Percentiles rank a stretch among this genome's conserved stretches.
phyloP scores from a whole-genome alignment of 2,329 filamentous ascomycete genomes.

The Fusarium praegraminearum region DNA sequence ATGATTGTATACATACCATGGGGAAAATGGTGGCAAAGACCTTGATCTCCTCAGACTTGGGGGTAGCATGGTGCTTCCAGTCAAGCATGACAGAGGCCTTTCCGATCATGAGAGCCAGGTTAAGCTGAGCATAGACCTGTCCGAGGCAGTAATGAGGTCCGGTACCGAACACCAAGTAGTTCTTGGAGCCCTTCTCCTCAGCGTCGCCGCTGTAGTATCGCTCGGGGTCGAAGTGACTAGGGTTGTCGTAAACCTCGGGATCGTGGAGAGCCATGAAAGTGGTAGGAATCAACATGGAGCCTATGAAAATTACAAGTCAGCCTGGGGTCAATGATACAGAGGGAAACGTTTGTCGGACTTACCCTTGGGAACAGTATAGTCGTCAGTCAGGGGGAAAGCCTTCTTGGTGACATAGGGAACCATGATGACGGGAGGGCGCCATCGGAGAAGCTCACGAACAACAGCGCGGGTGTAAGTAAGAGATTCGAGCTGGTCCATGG shows the following conservation, averaged over 20 bases:
- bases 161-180: conserved; percentile 95
- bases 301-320: conserved; percentile 53
- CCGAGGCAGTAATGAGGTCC: conserved; percentile 97
- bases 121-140: conserved; percentile 89
- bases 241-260: conserved; percentile 89
- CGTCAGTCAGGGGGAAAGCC: conserved; percentile 87
- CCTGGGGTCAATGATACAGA: neutral
- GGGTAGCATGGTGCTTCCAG: conserved; percentile 90
- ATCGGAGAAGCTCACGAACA: conserved; percentile 90
- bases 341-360: conserved; percentile 39
- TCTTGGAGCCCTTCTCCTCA: conserved; percentile 87
- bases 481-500: conserved; percentile 88
- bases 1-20: conserved; percentile 70
- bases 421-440: conserved; percentile 96
- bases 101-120: conserved; percentile 89
- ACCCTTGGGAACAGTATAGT: conserved; percentile 93
- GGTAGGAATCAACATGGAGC: conserved; percentile 93
- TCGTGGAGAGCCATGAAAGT: conserved; percentile 93
- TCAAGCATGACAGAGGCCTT: conserved; percentile 89
- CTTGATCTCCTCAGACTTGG: conserved; percentile 91
- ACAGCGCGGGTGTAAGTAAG: conserved; percentile 92
- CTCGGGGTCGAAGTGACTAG: conserved; percentile 89
- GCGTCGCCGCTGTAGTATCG: conserved; percentile 92
- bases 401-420: conserved; percentile 96
- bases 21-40: conserved; percentile 99